A percentile compares a stretch with the other conserved stretches of the same genome.
Evolutionary conservation across 1,284 basidiomycete genomes (phyloP).

Genomic region (Wallemia hederae): DNA sequence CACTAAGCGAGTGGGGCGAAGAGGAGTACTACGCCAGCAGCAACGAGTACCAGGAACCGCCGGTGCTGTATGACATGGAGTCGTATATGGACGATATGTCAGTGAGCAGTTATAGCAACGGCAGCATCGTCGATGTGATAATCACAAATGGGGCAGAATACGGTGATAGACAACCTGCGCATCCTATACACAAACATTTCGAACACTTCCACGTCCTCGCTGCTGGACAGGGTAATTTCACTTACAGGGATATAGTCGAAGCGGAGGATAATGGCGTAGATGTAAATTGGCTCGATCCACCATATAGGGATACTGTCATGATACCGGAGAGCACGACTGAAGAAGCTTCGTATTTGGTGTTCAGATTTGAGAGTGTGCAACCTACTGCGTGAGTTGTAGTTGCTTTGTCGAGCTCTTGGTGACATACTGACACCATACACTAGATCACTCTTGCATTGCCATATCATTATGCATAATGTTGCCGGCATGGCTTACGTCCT

Average conservation of each 20-base stretch:
- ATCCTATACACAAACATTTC: neutral
- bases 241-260: neutral
- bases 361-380: neutral
- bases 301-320: neutral
- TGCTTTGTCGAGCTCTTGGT: neutral
- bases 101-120: neutral
- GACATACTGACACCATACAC: too few relatives aligned
- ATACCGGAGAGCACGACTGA: neutral
- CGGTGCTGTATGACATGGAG: neutral
- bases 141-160: neutral
- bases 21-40: neutral
- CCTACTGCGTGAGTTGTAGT: neutral
- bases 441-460: neutral
- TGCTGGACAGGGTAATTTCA: neutral
- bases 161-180: neutral
- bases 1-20: neutral
- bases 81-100: neutral
- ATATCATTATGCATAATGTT: neutral
- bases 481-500: neutral
- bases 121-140: neutral
- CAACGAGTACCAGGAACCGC: neutral
- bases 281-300: neutral
- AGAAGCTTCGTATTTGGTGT: neutral
- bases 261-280: neutral
- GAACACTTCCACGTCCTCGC: neutral